Evolutionary conservation across 768 basidiomycete species (phyloP), one percentile per base, ranked within the genome.

Genomic region (Porpolomopsis calyptriformis): DNA sequence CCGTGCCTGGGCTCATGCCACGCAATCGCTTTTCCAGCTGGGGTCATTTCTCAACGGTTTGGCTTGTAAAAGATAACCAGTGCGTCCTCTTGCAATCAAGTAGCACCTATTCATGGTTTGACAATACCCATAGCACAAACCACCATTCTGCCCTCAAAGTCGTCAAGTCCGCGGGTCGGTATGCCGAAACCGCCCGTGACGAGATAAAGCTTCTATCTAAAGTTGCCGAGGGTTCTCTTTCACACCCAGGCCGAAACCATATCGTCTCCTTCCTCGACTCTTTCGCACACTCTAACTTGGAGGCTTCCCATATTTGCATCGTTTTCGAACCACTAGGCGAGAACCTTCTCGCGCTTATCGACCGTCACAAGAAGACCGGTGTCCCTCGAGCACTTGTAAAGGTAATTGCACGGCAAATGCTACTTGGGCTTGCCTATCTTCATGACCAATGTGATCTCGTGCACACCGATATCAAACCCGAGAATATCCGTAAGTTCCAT

Each of bases 21-120:
- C 52, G 58, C 58, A 52, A 14, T 29, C 7, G 22, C 23, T n/a
- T 14, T 23, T 34, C 29, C 50, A 88, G 85, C 47, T 94, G 91
- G 91, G 91, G 91, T 31, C 90, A 93, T 66, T 94, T 94, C 61
- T 91, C 87, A 1, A 93, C 91, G 12, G 91, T 92, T 20, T 92
- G 90, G 90, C 80, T 91, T 26, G 85, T 86, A 16, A 81, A 82
- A 57, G 88, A 90, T 60, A 64, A 68, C 22, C 65, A 77, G 86
- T 89, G 53, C 59, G 85, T 74, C 37, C 47, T 39, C 11, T 19
- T 34, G 55, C 43, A 33, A 35, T 39, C 39, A 34, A 25, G 12
- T 37, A 24, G 48, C 43, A 40, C 14, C 12, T 26, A 23, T 55
- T 52, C 46, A 60, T 49, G 8, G 51, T 52, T 29, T 31, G 18